Evolutionary conservation across 2,329 filamentous ascomycete species (phyloP).

Genomic region (Nemania sp.): DNA sequence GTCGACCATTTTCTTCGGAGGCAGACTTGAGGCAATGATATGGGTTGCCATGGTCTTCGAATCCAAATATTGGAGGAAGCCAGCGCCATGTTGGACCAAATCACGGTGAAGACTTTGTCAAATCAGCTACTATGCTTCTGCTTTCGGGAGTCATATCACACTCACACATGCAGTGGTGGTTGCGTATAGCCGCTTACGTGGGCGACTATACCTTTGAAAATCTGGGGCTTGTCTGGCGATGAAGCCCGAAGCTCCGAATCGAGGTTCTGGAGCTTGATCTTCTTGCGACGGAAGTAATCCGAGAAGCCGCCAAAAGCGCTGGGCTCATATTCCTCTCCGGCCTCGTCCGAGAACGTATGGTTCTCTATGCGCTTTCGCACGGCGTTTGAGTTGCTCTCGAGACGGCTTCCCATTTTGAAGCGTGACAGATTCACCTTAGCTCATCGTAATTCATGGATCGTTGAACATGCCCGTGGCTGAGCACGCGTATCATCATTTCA

Average conservation of each 20-base stretch:
- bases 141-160: constrained; percentile 8
- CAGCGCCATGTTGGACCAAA: constrained; percentile 90
- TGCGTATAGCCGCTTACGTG: constrained; percentile 97
- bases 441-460: constrained; percentile 5
- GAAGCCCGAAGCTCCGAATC: constrained; percentile 78
- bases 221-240: constrained; percentile 71
- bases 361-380: constrained; percentile 64
- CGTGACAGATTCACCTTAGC: not conserved
- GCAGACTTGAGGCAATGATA: constrained; percentile 87
- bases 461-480: constrained; percentile 21
- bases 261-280: constrained; percentile 94
- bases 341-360: constrained; percentile 77
- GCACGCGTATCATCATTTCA: constrained; percentile 27
- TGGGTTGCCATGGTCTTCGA: constrained; percentile 94
- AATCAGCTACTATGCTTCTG: constrained; percentile 3
- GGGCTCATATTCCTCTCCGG: constrained; percentile 86
- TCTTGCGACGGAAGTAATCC: constrained; percentile 94
- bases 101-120: constrained; percentile 69
- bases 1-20: constrained; percentile 90
- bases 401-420: constrained; percentile 58
- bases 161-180: constrained; percentile 78
- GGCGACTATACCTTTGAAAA: constrained; percentile 88
- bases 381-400: constrained; percentile 65
- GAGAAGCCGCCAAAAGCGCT: constrained; percentile 87
- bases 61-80: constrained; percentile 92